Conservation (phyloP, 305 asterid species). For the Solanum chacoense region DNA sequence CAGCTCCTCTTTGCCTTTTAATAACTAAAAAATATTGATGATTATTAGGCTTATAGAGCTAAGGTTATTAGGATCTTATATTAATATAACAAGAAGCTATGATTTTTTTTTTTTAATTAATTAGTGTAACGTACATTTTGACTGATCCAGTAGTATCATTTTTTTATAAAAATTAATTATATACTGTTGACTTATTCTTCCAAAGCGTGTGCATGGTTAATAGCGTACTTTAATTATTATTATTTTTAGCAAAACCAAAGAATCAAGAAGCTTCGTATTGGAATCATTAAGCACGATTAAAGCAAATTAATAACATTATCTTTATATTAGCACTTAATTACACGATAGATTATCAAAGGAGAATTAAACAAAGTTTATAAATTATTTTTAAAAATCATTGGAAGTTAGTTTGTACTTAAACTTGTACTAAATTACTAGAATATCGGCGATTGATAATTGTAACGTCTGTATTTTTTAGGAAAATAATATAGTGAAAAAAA, state of each 20-base stretch:
- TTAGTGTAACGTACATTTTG: not conserved
- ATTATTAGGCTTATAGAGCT: not conserved
- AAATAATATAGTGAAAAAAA: not conserved
- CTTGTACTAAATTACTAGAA: not conserved
- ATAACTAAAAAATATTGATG: not conserved
- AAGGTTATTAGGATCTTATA: not conserved
- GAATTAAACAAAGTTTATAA: not conserved
- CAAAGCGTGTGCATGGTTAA: constrained; percentile 15
- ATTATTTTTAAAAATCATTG: not conserved
- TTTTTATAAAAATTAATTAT: not conserved
- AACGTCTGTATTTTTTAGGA: not conserved
- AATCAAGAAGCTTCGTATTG: constrained; percentile 8
- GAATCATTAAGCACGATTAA: constrained; percentile 3
- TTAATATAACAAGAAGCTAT: not conserved
- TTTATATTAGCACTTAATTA: not conserved
- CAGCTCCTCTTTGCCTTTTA: not conserved
- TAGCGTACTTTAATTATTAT: not conserved
- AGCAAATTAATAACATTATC: not conserved
- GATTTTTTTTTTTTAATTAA: not conserved
- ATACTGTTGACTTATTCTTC: constrained; percentile 25
- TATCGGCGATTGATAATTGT: not conserved
- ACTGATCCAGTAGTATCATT: not conserved
- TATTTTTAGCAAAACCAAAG: constrained; percentile 17
- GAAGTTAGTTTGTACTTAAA: not conserved
- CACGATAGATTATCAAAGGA: not conserved